Conservation (phyloP, 352 stramenopile genomes). For the Pythium rhizo-oryzae region DNA sequence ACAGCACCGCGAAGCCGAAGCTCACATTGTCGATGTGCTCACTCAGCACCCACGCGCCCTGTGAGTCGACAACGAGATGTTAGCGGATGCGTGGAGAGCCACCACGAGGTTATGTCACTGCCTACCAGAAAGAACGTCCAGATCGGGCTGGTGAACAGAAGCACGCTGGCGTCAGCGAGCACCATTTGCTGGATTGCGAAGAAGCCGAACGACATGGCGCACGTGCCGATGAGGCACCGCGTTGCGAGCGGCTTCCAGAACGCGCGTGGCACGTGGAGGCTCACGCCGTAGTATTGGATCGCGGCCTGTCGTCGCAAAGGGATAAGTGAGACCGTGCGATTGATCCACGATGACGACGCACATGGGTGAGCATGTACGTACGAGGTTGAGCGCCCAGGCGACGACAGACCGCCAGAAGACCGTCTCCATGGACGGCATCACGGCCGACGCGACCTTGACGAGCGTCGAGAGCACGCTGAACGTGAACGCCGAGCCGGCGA, state of each 20-base stretch:
- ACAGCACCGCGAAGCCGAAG: conserved; percentile 41
- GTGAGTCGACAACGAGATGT: background rate
- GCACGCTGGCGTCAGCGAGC: conserved; percentile 61
- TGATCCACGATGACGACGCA: too few species aligned
- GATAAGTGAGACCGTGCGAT: too few species aligned
- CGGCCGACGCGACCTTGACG: conserved; percentile 53
- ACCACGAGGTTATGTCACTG: too few species aligned
- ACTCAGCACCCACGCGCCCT: conserved; percentile 45
- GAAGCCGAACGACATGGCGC: conserved; percentile 49
- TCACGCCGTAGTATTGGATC: conserved; percentile 33
- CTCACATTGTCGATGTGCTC: conserved; percentile 43
- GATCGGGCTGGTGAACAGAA: conserved; percentile 67
- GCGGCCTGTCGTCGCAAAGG: conserved; percentile 11
- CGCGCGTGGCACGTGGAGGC: conserved; percentile 39
- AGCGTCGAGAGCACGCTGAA: conserved; percentile 62
- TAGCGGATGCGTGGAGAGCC: too few species aligned
- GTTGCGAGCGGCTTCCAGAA: conserved; percentile 40
- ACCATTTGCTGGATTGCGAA: conserved; percentile 62
- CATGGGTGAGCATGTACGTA: background rate
- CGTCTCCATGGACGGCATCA: conserved; percentile 61
- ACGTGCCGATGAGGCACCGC: conserved; percentile 48
- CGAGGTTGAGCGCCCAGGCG: conserved; percentile 34
- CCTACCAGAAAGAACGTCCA: conserved; percentile 68
- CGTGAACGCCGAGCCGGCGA: conserved; percentile 62
- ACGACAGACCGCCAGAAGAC: conserved; percentile 71